A percentile compares a stretch with the other conserved stretches of the same genome.
Evolutionary conservation across 2,329 filamentous ascomycete genomes (phyloP).

Genomic region (Apiospora marii): DNA sequence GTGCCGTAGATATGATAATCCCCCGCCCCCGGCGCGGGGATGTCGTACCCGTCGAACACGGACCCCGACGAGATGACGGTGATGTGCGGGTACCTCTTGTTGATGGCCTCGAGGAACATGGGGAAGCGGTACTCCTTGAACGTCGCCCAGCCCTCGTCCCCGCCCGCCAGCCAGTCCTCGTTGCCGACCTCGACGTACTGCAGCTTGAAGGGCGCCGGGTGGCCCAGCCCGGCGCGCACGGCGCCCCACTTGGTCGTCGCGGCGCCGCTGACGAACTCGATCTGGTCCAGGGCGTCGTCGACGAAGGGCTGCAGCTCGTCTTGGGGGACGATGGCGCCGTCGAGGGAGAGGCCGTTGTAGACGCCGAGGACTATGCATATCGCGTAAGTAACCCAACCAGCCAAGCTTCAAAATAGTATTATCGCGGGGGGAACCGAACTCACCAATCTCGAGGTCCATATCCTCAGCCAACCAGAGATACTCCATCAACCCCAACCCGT

Average conservation of each 20-base stretch:
- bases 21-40: conserved; percentile 51
- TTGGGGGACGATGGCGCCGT: conserved; percentile 59
- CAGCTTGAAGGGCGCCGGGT: conserved; percentile 67
- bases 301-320: conserved; percentile 63
- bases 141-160: conserved; percentile 53
- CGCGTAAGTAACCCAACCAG: too few species aligned
- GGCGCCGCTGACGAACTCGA: conserved; percentile 68
- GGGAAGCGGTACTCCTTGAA: conserved; percentile 65
- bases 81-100: conserved; percentile 62
- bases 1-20: conserved; percentile 61
- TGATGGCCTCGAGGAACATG: conserved; percentile 67
- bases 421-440: conserved; percentile 27
- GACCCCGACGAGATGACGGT: conserved; percentile 61
- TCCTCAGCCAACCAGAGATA: conserved; percentile 69
- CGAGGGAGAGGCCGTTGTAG: conserved; percentile 63
- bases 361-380: conserved; percentile 57
- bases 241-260: conserved; percentile 62
- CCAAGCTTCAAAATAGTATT: neutral
- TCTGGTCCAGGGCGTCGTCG: conserved; percentile 66
- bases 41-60: conserved; percentile 50
- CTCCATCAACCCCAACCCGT: conserved; percentile 69
- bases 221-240: conserved; percentile 64
- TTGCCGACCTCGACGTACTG: conserved; percentile 73
- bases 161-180: conserved; percentile 68
- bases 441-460: conserved; percentile 61